Conservation (phyloP, 2,329 filamentous ascomycete genomes). For the Bisporella sp. region DNA sequence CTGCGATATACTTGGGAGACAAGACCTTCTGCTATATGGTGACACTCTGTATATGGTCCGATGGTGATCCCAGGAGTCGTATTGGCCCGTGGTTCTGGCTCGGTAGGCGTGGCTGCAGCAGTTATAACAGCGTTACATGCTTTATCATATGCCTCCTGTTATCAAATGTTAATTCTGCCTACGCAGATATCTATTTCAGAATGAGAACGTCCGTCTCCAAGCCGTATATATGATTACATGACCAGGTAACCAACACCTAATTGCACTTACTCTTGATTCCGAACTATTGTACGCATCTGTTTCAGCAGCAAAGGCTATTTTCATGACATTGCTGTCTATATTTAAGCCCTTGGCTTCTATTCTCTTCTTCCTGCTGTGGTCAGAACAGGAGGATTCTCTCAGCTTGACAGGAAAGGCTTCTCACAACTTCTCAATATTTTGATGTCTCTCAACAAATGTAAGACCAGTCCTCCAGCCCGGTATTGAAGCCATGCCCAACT, state of each 20-base stretch:
- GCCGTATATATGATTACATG: too few relatives aligned
- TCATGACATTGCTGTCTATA: constrained; percentile 41
- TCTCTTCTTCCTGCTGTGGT: constrained; percentile 15
- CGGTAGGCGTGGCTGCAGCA: constrained; percentile 22
- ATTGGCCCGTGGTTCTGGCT: constrained; percentile 16
- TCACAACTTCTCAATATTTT: constrained; percentile 56
- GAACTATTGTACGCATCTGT: constrained; percentile 54
- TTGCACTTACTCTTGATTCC: constrained; percentile 44
- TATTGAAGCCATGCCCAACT: constrained; percentile 15
- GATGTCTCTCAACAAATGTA: constrained; percentile 45
- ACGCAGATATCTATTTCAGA: too few relatives aligned
- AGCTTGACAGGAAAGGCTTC: constrained; percentile 19
- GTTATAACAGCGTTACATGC: constrained; percentile 30
- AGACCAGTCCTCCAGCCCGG: constrained; percentile 24
- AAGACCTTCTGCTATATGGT: constrained; percentile 56
- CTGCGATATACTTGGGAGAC: constrained; percentile 77
- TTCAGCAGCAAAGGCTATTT: constrained; percentile 57
- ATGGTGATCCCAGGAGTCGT: constrained; percentile 38
- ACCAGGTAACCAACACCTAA: too few relatives aligned
- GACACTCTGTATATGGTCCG: constrained; percentile 46
- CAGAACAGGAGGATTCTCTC: background rate
- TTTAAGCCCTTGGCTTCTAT: constrained; percentile 31
- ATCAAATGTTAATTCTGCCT: too few relatives aligned
- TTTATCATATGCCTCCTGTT: constrained; percentile 52
- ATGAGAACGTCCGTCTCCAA: too few relatives aligned